A percentile compares a stretch with the other conserved stretches of the same genome.
Conservation (phyloP, 1,284 basidiomycete species). For the Ustilago vetiveriae region DNA sequence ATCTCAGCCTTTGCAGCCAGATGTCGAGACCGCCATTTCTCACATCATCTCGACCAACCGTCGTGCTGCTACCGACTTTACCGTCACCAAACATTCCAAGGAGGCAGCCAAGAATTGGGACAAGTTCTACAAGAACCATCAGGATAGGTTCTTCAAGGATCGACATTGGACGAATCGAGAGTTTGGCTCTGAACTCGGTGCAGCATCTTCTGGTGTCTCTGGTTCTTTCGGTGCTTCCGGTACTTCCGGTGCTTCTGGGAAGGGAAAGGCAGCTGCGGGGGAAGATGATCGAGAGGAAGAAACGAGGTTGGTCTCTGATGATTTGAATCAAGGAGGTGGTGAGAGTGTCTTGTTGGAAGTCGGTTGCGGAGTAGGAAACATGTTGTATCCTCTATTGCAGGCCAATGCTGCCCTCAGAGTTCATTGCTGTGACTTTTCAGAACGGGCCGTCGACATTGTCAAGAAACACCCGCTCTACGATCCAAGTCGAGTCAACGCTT, state of each 20-base stretch:
- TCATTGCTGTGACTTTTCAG: slow-evolving; percentile 66
- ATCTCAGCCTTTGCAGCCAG: slow-evolving; percentile 9
- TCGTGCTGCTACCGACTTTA: slow-evolving; percentile 46
- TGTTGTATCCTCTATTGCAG: slow-evolving; percentile 61
- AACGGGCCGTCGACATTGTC: slow-evolving; percentile 61
- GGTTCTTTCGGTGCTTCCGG: no score
- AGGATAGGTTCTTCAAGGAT: slow-evolving; percentile 67
- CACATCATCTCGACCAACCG: slow-evolving; percentile 46
- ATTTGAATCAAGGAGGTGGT: neutral
- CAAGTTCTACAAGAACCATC: slow-evolving; percentile 66
- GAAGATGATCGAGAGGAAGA: slow-evolving; percentile 42
- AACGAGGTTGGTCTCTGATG: slow-evolving; percentile 6
- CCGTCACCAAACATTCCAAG: slow-evolving; percentile 55
- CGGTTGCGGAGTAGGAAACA: slow-evolving; percentile 66
- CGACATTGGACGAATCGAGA: slow-evolving; percentile 67
- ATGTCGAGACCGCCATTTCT: slow-evolving; percentile 26
- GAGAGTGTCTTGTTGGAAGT: slow-evolving; percentile 61
- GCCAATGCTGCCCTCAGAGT: slow-evolving; percentile 47
- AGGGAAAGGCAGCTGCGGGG: neutral
- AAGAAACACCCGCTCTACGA: slow-evolving; percentile 55
- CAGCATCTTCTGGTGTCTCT: no score
- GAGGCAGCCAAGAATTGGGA: slow-evolving; percentile 66
- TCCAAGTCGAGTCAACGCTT: slow-evolving; percentile 59
- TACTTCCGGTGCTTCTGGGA: neutral
- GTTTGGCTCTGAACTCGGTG: slow-evolving; percentile 42